A percentile compares a stretch with the other conserved stretches of the same genome.
Evolutionary conservation across 1,284 basidiomycete genomes (phyloP).

Genomic region (Apiotrichum akiyoshidainum): DNA sequence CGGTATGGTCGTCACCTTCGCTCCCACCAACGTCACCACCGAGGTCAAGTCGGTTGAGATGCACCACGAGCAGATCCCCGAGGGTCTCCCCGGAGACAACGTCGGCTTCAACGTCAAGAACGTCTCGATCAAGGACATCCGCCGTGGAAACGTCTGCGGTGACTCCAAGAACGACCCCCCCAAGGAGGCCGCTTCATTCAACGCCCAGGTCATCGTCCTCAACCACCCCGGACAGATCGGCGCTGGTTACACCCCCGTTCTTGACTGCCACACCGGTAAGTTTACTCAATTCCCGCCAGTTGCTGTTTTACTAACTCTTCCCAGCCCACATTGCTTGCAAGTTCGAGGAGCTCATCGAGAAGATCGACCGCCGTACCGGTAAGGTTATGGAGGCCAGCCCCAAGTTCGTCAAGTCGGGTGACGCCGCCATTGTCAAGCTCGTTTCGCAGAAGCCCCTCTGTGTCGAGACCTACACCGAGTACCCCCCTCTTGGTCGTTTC

Average conservation of each 20-base stretch:
- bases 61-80: conserved; percentile 98
- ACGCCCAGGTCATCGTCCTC: conserved; percentile 99
- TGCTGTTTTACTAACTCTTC: too few relatives aligned
- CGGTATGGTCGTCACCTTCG: conserved; percentile 97
- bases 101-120: conserved; percentile 74
- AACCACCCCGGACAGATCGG: conserved; percentile 99
- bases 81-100: conserved; percentile 97
- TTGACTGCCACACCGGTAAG: conserved; percentile 99
- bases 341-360: conserved; percentile 94
- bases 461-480: conserved; percentile 95
- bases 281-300: too few relatives aligned
- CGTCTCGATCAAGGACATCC: conserved; percentile 99
- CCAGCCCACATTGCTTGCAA: conserved; percentile 99
- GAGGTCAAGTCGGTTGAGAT: conserved; percentile 86
- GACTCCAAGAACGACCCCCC: conserved; percentile 99
- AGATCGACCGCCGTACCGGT: conserved; percentile 98
- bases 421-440: conserved; percentile 93
- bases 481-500: conserved; percentile 97
- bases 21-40: conserved; percentile 84
- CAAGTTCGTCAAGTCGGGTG: conserved; percentile 97
- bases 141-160: conserved; percentile 97
- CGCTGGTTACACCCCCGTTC: conserved; percentile 77
- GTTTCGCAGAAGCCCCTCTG: conserved; percentile 60
- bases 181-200: conserved; percentile 99
- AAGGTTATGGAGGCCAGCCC: conserved; percentile 61